phyloP scores from a whole-genome alignment of 1,139 yeast genomes.

The Saccharomyces hybrid region DNA sequence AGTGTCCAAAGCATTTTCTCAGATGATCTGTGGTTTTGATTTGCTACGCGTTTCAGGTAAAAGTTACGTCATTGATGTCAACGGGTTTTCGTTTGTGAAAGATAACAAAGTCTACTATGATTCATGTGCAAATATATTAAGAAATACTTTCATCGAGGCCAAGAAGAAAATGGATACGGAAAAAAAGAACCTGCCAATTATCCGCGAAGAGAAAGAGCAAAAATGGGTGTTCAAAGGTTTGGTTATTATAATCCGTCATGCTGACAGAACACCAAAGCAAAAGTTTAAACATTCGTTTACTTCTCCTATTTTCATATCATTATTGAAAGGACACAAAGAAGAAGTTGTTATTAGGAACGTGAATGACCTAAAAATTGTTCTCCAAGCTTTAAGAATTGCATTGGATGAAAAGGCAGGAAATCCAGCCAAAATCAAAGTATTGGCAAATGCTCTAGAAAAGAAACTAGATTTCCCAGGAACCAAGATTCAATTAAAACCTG shows the following conservation, averaged over 20 bases:
- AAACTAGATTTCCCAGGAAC: slow-evolving; percentile 92
- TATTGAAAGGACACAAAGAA: slow-evolving; percentile 88
- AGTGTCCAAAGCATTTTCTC: slow-evolving; percentile 72
- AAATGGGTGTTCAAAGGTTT: slow-evolving; percentile 96
- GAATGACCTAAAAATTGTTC: slow-evolving; percentile 74
- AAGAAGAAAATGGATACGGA: slow-evolving; percentile 44
- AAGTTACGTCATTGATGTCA: slow-evolving; percentile 92
- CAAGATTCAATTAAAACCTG: slow-evolving; percentile 90
- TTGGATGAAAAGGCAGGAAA: slow-evolving; percentile 76
- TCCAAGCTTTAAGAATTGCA: slow-evolving; percentile 78
- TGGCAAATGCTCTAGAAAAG: slow-evolving; percentile 78
- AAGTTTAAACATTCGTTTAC: slow-evolving; percentile 93
- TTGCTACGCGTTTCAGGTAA: slow-evolving; percentile 79
- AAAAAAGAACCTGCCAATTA: slow-evolving; percentile 27
- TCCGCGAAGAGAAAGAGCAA: slow-evolving; percentile 70
- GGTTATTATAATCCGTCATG: slow-evolving; percentile 89
- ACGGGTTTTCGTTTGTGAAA: slow-evolving; percentile 95
- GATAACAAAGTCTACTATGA: slow-evolving; percentile 86
- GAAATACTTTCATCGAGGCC: slow-evolving; percentile 62
- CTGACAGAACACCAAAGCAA: slow-evolving; percentile 98
- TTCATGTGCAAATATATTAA: slow-evolving; percentile 67
- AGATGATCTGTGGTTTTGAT: slow-evolving; percentile 98
- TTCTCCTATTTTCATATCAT: slow-evolving; percentile 75
- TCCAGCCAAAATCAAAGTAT: slow-evolving; percentile 60
- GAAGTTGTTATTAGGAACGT: slow-evolving; percentile 92